Evolutionary conservation across 176 grass and related monocot species (phyloP), one percentile per base, ranked within the genome.

Genomic region (Oryza australiensis): DNA sequence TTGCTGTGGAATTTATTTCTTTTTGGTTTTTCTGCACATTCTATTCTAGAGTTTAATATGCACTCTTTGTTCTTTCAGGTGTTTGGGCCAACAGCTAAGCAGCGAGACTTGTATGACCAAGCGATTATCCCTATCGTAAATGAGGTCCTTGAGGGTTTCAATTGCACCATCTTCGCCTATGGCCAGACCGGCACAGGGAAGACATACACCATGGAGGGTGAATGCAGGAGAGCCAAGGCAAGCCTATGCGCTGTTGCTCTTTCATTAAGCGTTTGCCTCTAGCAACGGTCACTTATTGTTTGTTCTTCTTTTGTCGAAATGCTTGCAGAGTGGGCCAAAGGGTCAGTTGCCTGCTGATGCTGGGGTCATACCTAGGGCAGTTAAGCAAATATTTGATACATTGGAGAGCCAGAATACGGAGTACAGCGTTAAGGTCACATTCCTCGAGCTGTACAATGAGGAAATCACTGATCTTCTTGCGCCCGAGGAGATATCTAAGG

Each of bases 131-230:
- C 97, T 15, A 99, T 99, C 74, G 97, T 99, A 18, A 95, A 99
- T 60, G 97, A 99, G 82, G 97, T 99, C 32, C 49, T 99, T 27
- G 97, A 99, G 40, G 97, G 97, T 35, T 99, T 99, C 43, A 99
- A 99, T 5, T 99, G 97, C 68, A 99, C 97, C 43, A 99, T 99
- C 41, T 99, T 99, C 13, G 97, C 97, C 0, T 99, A 99, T 81
- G 97, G 97, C 1, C 97, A 99, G 83, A 99, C 97, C 0, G 97
- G 97, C 64, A 99, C 97, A 0, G 95, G 95, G 12, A 98, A 98
- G 71, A 98, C 95, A 3, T 98, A 91, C 22, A 98, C 95, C 29
- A 99, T 99, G 97, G 97, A 99, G 95, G 97, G 97, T 22, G 93
- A 94, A 77, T 96, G 93, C 80, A 83, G 89, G 84, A 91, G 78